Conservation (phyloP, 331 rosid genomes). For the Stylosanthes scabra region DNA sequence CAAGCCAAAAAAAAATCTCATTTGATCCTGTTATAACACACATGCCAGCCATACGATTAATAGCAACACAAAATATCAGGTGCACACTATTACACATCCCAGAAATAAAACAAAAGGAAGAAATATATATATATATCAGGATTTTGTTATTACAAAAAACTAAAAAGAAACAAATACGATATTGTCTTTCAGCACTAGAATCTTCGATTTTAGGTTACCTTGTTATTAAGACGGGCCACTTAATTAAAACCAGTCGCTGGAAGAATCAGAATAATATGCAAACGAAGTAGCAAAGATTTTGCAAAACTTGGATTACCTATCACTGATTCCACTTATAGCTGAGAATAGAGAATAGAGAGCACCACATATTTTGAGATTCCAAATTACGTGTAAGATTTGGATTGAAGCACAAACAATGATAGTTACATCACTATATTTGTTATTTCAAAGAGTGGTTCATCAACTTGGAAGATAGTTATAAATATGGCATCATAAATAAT, state of each 20-base stretch:
- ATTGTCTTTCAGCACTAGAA: constrained; percentile 15
- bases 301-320: neutral
- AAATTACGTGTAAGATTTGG: constrained; percentile 16
- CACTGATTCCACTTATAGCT: neutral
- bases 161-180: neutral
- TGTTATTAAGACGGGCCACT: constrained; percentile 16
- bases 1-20: no score
- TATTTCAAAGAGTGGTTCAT: constrained; percentile 19
- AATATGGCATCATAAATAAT: neutral
- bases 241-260: constrained; percentile 33
- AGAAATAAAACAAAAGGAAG: neutral
- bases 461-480: constrained; percentile 14
- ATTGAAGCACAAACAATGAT: neutral
- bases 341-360: neutral
- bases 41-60: no score
- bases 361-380: constrained; percentile 32
- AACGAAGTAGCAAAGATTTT: neutral
- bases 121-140: no score
- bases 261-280: constrained; percentile 29
- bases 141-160: neutral
- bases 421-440: constrained; percentile 4
- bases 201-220: constrained; percentile 25
- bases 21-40: no score
- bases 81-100: neutral
- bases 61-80: neutral